Base-by-base conservation (phyloP, 2,329 filamentous ascomycete species). In the Trichophyton equinum region DNA sequence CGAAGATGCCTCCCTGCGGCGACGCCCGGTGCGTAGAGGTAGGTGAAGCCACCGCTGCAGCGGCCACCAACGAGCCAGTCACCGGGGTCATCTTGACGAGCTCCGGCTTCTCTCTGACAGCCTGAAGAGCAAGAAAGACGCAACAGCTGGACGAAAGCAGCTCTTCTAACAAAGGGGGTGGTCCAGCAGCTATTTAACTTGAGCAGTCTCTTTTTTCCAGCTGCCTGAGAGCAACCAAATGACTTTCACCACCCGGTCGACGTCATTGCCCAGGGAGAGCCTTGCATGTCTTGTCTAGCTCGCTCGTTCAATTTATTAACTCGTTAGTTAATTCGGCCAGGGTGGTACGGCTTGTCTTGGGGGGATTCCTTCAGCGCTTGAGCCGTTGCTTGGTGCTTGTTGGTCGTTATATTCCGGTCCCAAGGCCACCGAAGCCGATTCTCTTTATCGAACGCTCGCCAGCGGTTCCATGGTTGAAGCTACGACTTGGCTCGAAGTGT, bases 1-100 rank as follows among this genome's bases (percentile, higher is more conserved):
- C 87, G 49, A 92, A 77, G 62, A 92, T 82, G 64, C 88, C 88
- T 58, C 79, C 84, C 70, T 88, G 85, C 5, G 80, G 76, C 56
- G 78, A 68, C 60, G 74, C 78, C 65, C 76, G 70, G 56, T 63
- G 63, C 8, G 68, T 73, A 49, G 69, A 64, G 30, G 68, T 65
- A 49, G 68, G 58, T 44, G 64, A 64, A 27, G 65, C 60, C 40
- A 60, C 42, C n/a, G 44, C 44, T 22, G 44, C 44, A 18, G 44
- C 55, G 38, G 64, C 38, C 11, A 63, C 51, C n/a, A 60, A 33
- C 18, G 46, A 46, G 2, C 60, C 60, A 30, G 44, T 63, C 33
- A 58, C 57, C 47, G 55, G 30, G 25, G 58, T 55, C 15, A 61
- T 59, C 18, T 53, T 64, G 57, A 42, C 47, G 22, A 33, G 22